These are phyloP conservation scores for Kewa caespitosa DNA, from an alignment of 179 eudicot genomes.

Conservation along the genomic window DNA sequence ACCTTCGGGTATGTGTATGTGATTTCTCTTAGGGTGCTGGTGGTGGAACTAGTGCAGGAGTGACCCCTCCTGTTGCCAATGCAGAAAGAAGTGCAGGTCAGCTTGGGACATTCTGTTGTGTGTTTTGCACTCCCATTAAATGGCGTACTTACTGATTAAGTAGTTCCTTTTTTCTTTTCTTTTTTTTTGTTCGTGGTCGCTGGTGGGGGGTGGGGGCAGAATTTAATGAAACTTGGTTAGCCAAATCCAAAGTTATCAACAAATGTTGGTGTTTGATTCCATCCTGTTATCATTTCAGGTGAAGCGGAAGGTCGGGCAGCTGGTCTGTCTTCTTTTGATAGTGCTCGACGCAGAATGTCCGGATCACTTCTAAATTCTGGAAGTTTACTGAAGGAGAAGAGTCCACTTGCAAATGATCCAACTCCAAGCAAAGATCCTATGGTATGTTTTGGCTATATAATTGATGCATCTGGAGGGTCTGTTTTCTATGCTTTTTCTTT, in stretches of 20 bases:
- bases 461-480: neutral
- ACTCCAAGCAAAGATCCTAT: constrained; percentile 59
- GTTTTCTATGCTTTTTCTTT: neutral
- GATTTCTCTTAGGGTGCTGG: constrained; percentile 44
- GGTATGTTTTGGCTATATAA: constrained; percentile 34
- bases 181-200: neutral
- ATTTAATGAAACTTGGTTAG: neutral
- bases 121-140: neutral
- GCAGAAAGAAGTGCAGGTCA: constrained; percentile 57
- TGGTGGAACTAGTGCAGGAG: constrained; percentile 73
- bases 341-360: constrained; percentile 55
- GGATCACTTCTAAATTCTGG: constrained; percentile 58
- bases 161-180: neutral
- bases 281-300: constrained; percentile 36
- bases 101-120: constrained; percentile 6
- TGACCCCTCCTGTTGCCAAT: constrained; percentile 65
- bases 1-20: neutral
- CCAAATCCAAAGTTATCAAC: neutral
- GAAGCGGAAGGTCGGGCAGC: constrained; percentile 54
- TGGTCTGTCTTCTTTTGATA: constrained; percentile 50
- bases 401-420: constrained; percentile 72
- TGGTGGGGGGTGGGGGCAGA: neutral
- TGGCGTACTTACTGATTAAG: neutral
- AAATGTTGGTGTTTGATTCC: neutral
- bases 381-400: constrained; percentile 64